Conservation (phyloP, 805 yeast genomes). For the Cyberlindnera petersonii region DNA sequence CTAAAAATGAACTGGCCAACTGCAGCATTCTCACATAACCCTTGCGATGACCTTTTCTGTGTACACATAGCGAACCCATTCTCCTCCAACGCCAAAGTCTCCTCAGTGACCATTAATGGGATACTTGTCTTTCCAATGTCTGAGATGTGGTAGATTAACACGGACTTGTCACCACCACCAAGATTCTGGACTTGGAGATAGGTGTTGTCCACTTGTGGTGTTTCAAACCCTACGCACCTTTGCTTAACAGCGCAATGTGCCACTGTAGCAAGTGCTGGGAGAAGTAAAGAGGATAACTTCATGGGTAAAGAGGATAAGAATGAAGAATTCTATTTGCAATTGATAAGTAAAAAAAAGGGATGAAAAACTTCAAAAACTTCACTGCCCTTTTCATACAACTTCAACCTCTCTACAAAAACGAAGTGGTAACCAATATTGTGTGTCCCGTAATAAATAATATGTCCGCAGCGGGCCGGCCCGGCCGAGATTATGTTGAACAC, state of each 20-base stretch:
- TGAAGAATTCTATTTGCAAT: too few relatives aligned
- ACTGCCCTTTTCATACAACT: too few relatives aligned
- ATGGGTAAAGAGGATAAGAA: too few relatives aligned
- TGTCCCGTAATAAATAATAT: too few relatives aligned
- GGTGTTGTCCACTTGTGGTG: not conserved
- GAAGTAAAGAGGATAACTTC: not conserved
- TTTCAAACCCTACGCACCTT: constrained; percentile 10
- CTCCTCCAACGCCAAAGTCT: constrained; percentile 2
- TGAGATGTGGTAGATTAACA: constrained; percentile 13
- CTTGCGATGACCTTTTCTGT: constrained; percentile 8
- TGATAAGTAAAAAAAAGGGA: too few relatives aligned
- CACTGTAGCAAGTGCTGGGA: not conserved
- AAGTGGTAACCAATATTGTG: too few relatives aligned
- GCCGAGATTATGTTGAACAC: too few relatives aligned
- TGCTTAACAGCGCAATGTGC: constrained; percentile 9
- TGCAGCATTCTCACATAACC: constrained; percentile 7
- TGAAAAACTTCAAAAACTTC: too few relatives aligned
- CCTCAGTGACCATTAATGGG: constrained; percentile 10
- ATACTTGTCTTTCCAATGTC: constrained; percentile 14
- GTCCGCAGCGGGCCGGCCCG: too few relatives aligned
- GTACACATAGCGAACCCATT: constrained; percentile 18
- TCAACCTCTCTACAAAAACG: too few relatives aligned
- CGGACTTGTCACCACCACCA: constrained; percentile 6
- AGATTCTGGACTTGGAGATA: not conserved
- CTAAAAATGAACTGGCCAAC: constrained; percentile 15